Evolutionary conservation across 129 eudicot genomes (phyloP).

Genomic region (Ambrosia artemisiifolia): DNA sequence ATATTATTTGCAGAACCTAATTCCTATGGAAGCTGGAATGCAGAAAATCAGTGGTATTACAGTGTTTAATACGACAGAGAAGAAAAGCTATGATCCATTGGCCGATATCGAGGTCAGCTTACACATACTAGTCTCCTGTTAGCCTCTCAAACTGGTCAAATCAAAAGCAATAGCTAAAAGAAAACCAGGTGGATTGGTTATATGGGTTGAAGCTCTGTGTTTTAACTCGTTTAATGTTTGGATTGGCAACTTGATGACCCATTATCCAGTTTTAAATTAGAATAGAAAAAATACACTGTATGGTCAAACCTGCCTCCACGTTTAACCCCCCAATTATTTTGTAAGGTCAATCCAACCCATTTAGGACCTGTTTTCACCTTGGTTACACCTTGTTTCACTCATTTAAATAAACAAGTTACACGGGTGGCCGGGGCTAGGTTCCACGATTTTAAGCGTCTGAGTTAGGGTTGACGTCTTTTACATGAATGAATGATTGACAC

Average conservation of each 20-base stretch:
- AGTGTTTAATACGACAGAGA: slow-evolving; percentile 60
- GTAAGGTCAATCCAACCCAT: too few species aligned
- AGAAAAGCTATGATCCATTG: slow-evolving; percentile 68
- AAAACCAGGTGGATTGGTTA: not conserved
- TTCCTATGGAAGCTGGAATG: slow-evolving; percentile 80
- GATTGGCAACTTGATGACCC: not conserved
- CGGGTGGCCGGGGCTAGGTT: not conserved
- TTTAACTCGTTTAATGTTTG: not conserved
- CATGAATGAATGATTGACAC: not conserved
- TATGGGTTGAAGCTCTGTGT: too few species aligned
- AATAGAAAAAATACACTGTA: not conserved
- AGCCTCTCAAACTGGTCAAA: not conserved
- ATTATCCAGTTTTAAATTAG: not conserved
- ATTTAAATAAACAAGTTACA: not conserved
- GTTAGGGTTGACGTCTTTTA: not conserved
- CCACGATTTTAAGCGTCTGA: not conserved
- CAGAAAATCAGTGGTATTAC: slow-evolving; percentile 89
- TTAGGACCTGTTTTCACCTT: not conserved
- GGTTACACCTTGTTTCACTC: not conserved
- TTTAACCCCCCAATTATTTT: too few species aligned
- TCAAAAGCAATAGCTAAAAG: not conserved
- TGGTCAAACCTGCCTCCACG: not conserved
- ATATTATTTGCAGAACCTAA: slow-evolving; percentile 68
- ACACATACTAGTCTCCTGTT: not conserved
- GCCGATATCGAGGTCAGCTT: slow-evolving; percentile 78